These are phyloP conservation scores for Eucalyptus virginea DNA, from an alignment of 345 rosid genomes.

Conservation along the genomic window DNA sequence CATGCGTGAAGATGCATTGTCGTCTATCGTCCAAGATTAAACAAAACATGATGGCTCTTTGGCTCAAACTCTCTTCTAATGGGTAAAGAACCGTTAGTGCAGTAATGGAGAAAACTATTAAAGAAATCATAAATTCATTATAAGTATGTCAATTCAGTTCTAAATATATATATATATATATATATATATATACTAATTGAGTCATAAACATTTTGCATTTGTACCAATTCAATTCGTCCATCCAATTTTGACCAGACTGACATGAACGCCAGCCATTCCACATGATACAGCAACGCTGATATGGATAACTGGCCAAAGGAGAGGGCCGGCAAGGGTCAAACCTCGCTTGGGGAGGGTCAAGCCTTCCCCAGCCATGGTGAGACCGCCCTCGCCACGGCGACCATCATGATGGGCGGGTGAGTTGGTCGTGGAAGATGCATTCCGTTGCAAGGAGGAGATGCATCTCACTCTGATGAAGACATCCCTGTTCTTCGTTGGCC, in stretches of 20 bases:
- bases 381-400: too few species aligned
- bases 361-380: too few species aligned
- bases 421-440: constrained; percentile 47
- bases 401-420: constrained; percentile 1
- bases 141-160: too few species aligned
- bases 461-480: constrained; percentile 68
- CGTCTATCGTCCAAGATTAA: not conserved
- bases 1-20: not conserved
- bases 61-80: not conserved
- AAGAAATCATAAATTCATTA: too few species aligned
- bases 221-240: rapidly evolving
- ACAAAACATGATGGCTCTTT: not conserved
- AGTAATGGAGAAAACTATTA: not conserved
- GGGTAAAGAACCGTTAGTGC: not conserved
- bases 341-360: too few species aligned
- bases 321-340: too few species aligned
- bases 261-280: too few species aligned
- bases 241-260: too few species aligned
- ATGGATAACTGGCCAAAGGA: too few species aligned
- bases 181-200: too few species aligned
- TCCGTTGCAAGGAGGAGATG: constrained; percentile 40
- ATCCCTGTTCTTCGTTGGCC: constrained; percentile 70
- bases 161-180: too few species aligned
- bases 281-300: rapidly evolving
- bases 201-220: too few species aligned